phyloP scores from a whole-genome alignment of 2,329 filamentous ascomycete species.

The Xylariomycetidae sp. region DNA sequence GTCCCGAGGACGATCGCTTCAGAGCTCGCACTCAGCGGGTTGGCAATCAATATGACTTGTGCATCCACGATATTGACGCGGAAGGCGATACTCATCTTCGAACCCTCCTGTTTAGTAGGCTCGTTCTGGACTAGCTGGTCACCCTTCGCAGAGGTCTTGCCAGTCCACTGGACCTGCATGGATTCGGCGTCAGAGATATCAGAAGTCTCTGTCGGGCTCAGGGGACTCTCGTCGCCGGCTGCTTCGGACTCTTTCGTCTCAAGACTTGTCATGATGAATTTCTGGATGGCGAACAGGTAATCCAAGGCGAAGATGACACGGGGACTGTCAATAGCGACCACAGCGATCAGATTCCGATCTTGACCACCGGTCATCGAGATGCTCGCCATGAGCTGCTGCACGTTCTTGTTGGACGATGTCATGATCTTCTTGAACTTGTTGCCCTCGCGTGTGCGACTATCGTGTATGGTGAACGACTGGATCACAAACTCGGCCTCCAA shows the following conservation, averaged over 20 bases:
- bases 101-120: constrained; percentile 24
- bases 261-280: constrained; percentile 73
- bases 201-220: constrained; percentile 50
- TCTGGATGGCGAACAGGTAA: constrained; percentile 86
- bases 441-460: constrained; percentile 80
- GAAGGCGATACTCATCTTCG: constrained; percentile 74
- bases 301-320: constrained; percentile 93
- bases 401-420: constrained; percentile 90
- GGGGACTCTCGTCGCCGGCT: constrained; percentile 43
- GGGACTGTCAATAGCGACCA: constrained; percentile 92
- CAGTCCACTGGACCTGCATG: constrained; percentile 42
- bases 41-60: constrained; percentile 93
- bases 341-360: constrained; percentile 78
- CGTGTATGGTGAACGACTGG: constrained; percentile 89
- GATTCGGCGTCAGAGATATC: constrained; percentile 59
- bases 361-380: constrained; percentile 84
- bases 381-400: constrained; percentile 98
- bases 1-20: constrained; percentile 95
- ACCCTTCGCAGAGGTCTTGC: constrained; percentile 28
- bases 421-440: constrained; percentile 99
- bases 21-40: constrained; percentile 81
- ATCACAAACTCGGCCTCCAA: constrained; percentile 91
- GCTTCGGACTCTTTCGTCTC: constrained; percentile 62
- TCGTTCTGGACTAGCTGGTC: constrained; percentile 16
- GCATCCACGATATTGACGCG: constrained; percentile 93